Conservation (phyloP, 345 rosid genomes). For the Ceriops tagal region DNA sequence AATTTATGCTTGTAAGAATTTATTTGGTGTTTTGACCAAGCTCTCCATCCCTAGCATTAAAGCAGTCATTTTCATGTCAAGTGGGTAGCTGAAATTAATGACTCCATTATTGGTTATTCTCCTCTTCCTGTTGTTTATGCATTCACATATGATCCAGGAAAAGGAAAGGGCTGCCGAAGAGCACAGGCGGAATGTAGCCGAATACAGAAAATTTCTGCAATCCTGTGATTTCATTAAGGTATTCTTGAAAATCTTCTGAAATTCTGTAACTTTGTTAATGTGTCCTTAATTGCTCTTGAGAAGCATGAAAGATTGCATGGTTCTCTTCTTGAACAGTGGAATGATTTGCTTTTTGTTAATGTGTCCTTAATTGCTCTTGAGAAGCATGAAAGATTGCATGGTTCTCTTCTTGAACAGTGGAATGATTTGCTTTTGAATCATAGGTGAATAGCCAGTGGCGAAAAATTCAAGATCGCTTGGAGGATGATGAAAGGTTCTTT, state of each 20-base stretch:
- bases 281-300: constrained; percentile 16
- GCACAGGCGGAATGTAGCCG: constrained; percentile 55
- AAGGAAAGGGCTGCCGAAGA: constrained; percentile 84
- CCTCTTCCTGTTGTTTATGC: neutral
- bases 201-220: constrained; percentile 68
- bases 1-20: no score
- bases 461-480: constrained; percentile 82
- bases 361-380: constrained; percentile 28
- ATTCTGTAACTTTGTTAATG: constrained; percentile 93
- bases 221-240: constrained; percentile 97
- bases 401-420: constrained; percentile 17
- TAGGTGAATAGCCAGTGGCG: constrained; percentile 92
- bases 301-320: neutral
- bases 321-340: constrained; percentile 16
- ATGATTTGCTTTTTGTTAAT: constrained; percentile 49
- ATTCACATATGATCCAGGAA: constrained; percentile 47
- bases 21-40: no score
- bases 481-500: constrained; percentile 87
- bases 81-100: neutral
- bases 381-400: neutral
- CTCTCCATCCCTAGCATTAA: neutral
- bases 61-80: neutral
- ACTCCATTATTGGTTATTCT: neutral
- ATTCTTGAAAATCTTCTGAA: constrained; percentile 11
- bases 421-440: constrained; percentile 27